Evolutionary conservation across 192 early-diverging fungal genomes (phyloP).

Genomic region (Coemansia sp.): DNA sequence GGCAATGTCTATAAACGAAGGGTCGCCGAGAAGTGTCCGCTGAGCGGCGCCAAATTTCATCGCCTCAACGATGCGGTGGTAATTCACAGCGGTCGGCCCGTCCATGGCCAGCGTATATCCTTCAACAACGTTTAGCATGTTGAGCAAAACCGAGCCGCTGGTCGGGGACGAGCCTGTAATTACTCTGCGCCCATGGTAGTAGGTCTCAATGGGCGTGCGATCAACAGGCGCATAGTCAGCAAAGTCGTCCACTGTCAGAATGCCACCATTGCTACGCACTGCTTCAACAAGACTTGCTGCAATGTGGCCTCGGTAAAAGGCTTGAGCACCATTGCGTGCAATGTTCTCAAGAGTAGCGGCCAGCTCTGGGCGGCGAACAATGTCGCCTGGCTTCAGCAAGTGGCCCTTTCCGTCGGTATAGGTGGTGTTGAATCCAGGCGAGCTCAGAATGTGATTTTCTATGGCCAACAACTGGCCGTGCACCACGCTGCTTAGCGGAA

Average conservation of each 20-base stretch:
- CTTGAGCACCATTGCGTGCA: constrained; percentile 59
- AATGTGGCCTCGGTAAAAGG: constrained; percentile 60
- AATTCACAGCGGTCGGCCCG: constrained; percentile 60
- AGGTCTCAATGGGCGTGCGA: constrained; percentile 59
- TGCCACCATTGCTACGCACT: constrained; percentile 65
- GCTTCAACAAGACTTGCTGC: constrained; percentile 68
- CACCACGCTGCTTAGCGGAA: constrained; percentile 55
- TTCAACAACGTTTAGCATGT: constrained; percentile 85
- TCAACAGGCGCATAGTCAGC: constrained; percentile 60
- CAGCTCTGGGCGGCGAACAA: constrained; percentile 57
- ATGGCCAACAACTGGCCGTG: constrained; percentile 38
- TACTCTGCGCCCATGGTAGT: constrained; percentile 77
- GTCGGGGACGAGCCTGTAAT: constrained; percentile 72
- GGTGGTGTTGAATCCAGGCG: constrained; percentile 50
- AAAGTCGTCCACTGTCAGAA: constrained; percentile 76
- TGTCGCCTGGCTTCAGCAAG: constrained; percentile 65
- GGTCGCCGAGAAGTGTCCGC: constrained; percentile 79
- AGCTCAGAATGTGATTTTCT: constrained; percentile 15
- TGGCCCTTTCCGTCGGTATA: constrained; percentile 68
- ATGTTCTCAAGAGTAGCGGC: constrained; percentile 65
- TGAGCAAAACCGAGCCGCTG: constrained; percentile 77
- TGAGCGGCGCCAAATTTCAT: constrained; percentile 86
- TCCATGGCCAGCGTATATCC: constrained; percentile 64
- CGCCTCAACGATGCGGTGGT: constrained; percentile 83
- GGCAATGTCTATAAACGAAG: constrained; percentile 55